A percentile compares a stretch with the other conserved stretches of the same genome.
Evolutionary conservation across 2,329 filamentous ascomycete genomes (phyloP).

Genomic region (Colletotrichum ledebouriae): DNA sequence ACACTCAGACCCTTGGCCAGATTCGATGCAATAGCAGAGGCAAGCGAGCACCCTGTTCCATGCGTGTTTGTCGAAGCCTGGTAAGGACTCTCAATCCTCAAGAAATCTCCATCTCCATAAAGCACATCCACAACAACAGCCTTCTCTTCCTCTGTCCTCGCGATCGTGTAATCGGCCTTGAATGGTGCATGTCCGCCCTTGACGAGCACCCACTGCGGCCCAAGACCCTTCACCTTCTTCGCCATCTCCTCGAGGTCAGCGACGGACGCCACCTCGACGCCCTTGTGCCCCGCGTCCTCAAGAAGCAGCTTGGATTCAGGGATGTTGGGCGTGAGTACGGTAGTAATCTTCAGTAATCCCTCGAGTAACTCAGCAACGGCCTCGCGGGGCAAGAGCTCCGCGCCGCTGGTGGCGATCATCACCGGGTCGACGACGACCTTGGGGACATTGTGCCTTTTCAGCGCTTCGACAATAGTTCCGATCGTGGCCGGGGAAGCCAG

Average conservation of each 20-base stretch:
- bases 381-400: constrained; percentile 73
- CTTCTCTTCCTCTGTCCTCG: constrained; percentile 69
- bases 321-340: constrained; percentile 81
- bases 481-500: constrained; percentile 80
- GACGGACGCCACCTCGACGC: constrained; percentile 63
- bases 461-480: constrained; percentile 73
- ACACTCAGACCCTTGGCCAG: constrained; percentile 71
- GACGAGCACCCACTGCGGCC: constrained; percentile 84
- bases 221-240: constrained; percentile 73
- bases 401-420: constrained; percentile 90
- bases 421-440: constrained; percentile 81
- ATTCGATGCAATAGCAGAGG: constrained; percentile 85
- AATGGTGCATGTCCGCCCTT: constrained; percentile 95
- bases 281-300: constrained; percentile 60
- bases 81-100: constrained; percentile 78
- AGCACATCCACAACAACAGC: constrained; percentile 83
- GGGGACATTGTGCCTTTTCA: constrained; percentile 69
- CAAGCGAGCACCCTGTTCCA: constrained; percentile 93
- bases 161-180: constrained; percentile 70
- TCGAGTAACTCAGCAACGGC: constrained; percentile 73
- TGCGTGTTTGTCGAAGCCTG: constrained; percentile 86
- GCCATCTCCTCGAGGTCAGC: constrained; percentile 79
- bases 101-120: constrained; percentile 68
- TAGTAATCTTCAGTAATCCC: constrained; percentile 74
- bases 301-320: constrained; percentile 80